Evolutionary conservation across 495 filamentous ascomycete species (phyloP).

Genomic region (Astrocystis sublimbata): DNA sequence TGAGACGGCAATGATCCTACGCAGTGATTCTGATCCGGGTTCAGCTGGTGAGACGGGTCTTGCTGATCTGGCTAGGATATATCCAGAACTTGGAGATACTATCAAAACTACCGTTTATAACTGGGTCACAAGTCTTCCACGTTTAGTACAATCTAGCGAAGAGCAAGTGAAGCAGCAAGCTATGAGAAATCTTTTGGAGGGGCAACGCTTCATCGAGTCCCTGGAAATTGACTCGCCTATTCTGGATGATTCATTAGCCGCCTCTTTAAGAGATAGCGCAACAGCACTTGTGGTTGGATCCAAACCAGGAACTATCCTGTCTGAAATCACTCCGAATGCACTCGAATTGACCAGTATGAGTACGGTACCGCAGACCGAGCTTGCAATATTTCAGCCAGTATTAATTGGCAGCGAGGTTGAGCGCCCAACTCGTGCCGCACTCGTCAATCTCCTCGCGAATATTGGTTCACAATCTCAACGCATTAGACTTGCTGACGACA

Average conservation of each 20-base stretch:
- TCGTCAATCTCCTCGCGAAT: slow-evolving; percentile 47
- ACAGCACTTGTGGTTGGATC: slow-evolving; percentile 43
- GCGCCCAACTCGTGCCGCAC: slow-evolving; percentile 56
- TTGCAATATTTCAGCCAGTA: slow-evolving; percentile 56
- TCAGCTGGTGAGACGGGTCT: slow-evolving; percentile 50
- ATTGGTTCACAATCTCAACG: slow-evolving; percentile 47
- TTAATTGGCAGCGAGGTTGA: slow-evolving; percentile 67
- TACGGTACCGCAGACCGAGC: slow-evolving; percentile 22
- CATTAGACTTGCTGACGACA: slow-evolving; percentile 52
- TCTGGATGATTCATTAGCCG: slow-evolving; percentile 66
- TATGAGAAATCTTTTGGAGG: slow-evolving; percentile 70
- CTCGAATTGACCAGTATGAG: slow-evolving; percentile 25
- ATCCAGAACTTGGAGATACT: slow-evolving; percentile 63
- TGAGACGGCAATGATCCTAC: slow-evolving; percentile 78
- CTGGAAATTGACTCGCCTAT: slow-evolving; percentile 68
- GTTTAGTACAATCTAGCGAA: slow-evolving; percentile 82
- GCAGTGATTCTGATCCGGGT: slow-evolving; percentile 52
- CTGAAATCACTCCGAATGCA: slow-evolving; percentile 26
- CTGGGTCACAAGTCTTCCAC: slow-evolving; percentile 78
- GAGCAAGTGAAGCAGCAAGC: slow-evolving; percentile 71
- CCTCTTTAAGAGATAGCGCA: slow-evolving; percentile 63
- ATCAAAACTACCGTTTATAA: slow-evolving; percentile 73
- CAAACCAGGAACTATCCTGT: slow-evolving; percentile 30
- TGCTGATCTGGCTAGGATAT: slow-evolving; percentile 60
- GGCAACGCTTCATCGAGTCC: slow-evolving; percentile 66